Base-by-base conservation (phyloP, 1,284 basidiomycete species). In the Pseudozyma hubeiensis region DNA sequence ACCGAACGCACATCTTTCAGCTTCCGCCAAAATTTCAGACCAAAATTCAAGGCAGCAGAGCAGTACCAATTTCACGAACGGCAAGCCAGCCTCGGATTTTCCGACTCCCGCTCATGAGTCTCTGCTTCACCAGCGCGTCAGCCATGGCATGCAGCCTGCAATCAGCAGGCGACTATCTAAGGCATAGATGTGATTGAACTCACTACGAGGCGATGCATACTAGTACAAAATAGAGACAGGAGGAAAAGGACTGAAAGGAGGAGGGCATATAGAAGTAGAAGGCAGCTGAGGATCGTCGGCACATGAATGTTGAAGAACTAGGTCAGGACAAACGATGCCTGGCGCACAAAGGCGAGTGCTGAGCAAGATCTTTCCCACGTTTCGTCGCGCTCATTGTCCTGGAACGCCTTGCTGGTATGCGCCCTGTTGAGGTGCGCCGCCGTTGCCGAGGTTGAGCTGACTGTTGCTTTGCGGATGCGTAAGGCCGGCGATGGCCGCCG, bases 401-500 rank as follows among this genome's bases (percentile, higher is more conserved):
- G 66, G 61, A 34, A 59, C 61, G 34, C 60, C 66, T 51, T 69
- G 66, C 49, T 55, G 60, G 17, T 69, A 66, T 10, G 48, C n/a
- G 40, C 64, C 64, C 50, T 73, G 70, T 53, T 73, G 70, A 49
- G 58, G 47, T 10, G 46, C 60, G 31, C 71, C 71, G 31, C 65
- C 71, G 47, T 63, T 74, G 54, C 71, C 71, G n/a, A 68, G 46
- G 35, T 69, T 68, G 57, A 74, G 65, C 59, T 68, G 65, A 33
- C 62, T 62, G 49, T 67, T 65, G 61, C 58, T 62, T 40, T 68
- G 65, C 29, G 71, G 59, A 19, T 68, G 71, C 0, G 62, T 16
- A 8, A 68, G 62, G 2, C 66, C 66, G 13, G 66, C 58, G 14
- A 83, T 66, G 6, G 82, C 82, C 0, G 73, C 75, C 10, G 75